phyloP scores from a whole-genome alignment of 495 filamentous ascomycete genomes.

The Hypoxylon trugodes region DNA sequence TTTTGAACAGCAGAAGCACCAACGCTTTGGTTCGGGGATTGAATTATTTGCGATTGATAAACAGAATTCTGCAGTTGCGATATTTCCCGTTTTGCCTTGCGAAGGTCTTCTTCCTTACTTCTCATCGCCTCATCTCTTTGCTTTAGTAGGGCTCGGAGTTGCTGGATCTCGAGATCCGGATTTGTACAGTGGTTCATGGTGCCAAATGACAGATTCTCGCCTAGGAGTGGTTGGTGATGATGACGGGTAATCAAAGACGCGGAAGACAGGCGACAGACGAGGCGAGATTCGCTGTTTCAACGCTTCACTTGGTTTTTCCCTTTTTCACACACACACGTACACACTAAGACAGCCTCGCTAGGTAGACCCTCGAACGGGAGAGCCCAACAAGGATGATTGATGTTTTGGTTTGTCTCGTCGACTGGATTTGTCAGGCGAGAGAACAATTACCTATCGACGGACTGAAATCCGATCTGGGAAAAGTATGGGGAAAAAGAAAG shows the following conservation, averaged over 20 bases:
- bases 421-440: conserved; percentile 32
- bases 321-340: conserved; percentile 28
- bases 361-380: conserved; percentile 26
- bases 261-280: conserved; percentile 16
- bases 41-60: conserved; percentile 46
- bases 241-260: conserved; percentile 15
- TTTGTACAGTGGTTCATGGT: conserved; percentile 38
- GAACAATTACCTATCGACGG: conserved; percentile 38
- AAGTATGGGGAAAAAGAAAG: conserved; percentile 37
- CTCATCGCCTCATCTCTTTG: conserved; percentile 39
- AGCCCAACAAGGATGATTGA: conserved; percentile 36
- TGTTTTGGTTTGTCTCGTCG: conserved; percentile 33
- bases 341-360: conserved; percentile 34
- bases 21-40: conserved; percentile 24
- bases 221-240: conserved; percentile 23
- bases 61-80: conserved; percentile 44
- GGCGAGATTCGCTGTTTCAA: conserved; percentile 28
- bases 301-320: conserved; percentile 22
- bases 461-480: conserved; percentile 36
- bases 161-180: conserved; percentile 40
- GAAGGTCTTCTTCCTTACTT: conserved; percentile 42
- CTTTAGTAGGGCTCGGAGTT: conserved; percentile 37
- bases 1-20: conserved; percentile 35
- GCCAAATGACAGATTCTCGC: conserved; percentile 20
- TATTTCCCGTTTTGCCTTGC: conserved; percentile 41